Evolutionary conservation across 2,329 filamentous ascomycete species (phyloP).

Genomic region (Fusarium caatingaense): DNA sequence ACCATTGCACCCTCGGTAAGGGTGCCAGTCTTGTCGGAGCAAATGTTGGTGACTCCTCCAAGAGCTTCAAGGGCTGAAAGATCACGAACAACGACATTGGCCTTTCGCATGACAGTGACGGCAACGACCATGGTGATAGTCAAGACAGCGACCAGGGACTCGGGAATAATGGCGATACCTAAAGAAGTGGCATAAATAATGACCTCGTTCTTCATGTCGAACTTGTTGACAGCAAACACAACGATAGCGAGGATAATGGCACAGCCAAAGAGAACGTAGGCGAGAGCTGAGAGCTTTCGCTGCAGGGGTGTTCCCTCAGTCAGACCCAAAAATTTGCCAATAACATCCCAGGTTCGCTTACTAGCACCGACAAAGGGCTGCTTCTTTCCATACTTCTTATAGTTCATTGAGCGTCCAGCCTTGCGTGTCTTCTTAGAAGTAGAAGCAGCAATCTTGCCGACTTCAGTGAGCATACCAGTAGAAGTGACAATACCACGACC

Average conservation of each 20-base stretch:
- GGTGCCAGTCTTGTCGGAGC: constrained; percentile 79
- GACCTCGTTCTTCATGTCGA: constrained; percentile 62
- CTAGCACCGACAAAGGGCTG: constrained; percentile 60
- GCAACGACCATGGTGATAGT: constrained; percentile 78
- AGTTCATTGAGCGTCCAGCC: constrained; percentile 65
- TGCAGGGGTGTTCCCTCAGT: constrained; percentile 81
- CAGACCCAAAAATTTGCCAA: constrained; percentile 69
- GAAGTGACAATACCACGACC: constrained; percentile 78
- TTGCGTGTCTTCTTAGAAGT: constrained; percentile 65
- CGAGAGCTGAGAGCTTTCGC: constrained; percentile 80
- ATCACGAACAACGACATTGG: constrained; percentile 73
- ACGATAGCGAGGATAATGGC: constrained; percentile 69
- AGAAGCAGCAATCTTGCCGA: constrained; percentile 75
- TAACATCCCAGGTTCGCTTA: constrained; percentile 60
- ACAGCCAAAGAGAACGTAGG: constrained; percentile 79
- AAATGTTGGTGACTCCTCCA: constrained; percentile 78
- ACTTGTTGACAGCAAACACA: constrained; percentile 68
- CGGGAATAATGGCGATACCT: constrained; percentile 71
- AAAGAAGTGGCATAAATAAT: constrained; percentile 69
- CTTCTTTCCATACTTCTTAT: constrained; percentile 63
- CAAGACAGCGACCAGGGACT: constrained; percentile 74
- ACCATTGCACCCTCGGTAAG: constrained; percentile 77
- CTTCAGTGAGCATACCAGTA: constrained; percentile 78
- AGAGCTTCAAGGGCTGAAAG: constrained; percentile 75
- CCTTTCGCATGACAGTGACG: constrained; percentile 72